Conservation (phyloP, 2,329 filamentous ascomycete genomes). For the Trichoderma semiorbis region DNA sequence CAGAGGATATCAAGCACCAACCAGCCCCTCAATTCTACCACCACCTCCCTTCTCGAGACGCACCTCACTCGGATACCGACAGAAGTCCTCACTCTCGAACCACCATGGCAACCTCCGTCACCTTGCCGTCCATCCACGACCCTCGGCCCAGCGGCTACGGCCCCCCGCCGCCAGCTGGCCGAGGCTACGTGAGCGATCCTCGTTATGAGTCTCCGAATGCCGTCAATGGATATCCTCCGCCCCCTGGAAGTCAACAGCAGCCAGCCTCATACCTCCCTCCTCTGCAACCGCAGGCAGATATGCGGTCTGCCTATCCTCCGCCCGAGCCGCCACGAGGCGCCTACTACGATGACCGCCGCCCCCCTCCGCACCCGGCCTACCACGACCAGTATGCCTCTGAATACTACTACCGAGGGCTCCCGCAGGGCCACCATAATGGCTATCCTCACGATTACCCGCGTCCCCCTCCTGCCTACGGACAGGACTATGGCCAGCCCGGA, state of each 20-base stretch:
- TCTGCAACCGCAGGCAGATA: constrained; percentile 36
- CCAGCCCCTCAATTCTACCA: constrained; percentile 39
- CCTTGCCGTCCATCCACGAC: constrained; percentile 50
- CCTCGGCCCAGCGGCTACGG: constrained; percentile 36
- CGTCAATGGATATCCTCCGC: constrained; percentile 46
- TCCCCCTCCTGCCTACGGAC: constrained; percentile 31
- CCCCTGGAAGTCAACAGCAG: constrained; percentile 33
- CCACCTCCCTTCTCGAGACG: constrained; percentile 37
- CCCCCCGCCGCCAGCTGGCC: constrained; percentile 31
- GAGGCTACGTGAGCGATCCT: constrained; percentile 33
- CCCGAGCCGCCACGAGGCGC: constrained; percentile 39
- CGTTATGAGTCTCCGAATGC: constrained; percentile 44
- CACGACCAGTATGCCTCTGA: constrained; percentile 35
- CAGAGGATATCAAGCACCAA: constrained; percentile 42
- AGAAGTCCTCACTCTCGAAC: constrained; percentile 19
- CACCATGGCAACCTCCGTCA: constrained; percentile 45
- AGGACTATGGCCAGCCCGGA: constrained; percentile 35
- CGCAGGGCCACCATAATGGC: constrained; percentile 31
- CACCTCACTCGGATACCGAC: constrained; percentile 30
- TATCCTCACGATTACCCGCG: constrained; percentile 29
- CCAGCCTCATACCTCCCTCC: constrained; percentile 36
- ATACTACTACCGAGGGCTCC: constrained; percentile 34
- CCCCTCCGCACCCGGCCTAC: constrained; percentile 30
- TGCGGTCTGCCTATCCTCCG: constrained; percentile 36
- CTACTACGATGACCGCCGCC: constrained; percentile 37